Evolutionary conservation across 257 asterid genomes (phyloP).

Genomic region (Coffea eugenioides): DNA sequence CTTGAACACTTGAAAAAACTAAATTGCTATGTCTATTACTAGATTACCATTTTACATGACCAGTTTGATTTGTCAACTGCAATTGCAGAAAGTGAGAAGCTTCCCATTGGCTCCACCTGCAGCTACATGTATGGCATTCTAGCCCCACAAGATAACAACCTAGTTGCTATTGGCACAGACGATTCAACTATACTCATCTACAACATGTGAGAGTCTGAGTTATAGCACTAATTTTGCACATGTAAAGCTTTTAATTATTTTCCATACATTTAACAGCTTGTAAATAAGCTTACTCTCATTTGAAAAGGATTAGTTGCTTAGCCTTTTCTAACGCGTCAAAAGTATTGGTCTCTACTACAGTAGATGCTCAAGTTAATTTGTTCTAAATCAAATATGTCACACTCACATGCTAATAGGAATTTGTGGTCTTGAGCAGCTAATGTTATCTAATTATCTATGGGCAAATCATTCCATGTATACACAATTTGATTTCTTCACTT

Average conservation of each 20-base stretch:
- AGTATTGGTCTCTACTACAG: slow-evolving; percentile 15
- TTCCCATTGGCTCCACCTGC: slow-evolving; percentile 47
- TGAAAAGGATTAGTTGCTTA: slow-evolving; percentile 33
- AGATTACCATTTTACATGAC: not conserved
- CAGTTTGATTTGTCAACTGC: not conserved
- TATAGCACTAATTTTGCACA: slow-evolving; percentile 11
- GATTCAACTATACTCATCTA: slow-evolving; percentile 58
- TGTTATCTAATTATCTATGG: too few species aligned
- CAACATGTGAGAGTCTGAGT: slow-evolving; percentile 55
- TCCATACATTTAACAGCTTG: slow-evolving; percentile 33
- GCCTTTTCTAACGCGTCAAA: slow-evolving; percentile 10
- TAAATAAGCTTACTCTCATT: slow-evolving; percentile 55
- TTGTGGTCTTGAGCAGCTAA: too few species aligned
- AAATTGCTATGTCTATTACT: not conserved
- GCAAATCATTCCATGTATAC: not conserved
- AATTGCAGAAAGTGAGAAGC: slow-evolving; percentile 13
- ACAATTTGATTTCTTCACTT: not conserved
- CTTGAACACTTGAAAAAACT: not conserved
- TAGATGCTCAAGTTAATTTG: slow-evolving; percentile 18
- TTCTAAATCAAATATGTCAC: not conserved
- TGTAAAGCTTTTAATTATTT: not conserved
- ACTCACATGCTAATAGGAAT: too few species aligned
- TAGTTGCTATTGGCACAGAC: slow-evolving; percentile 61
- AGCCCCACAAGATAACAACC: slow-evolving; percentile 61
- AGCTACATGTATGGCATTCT: slow-evolving; percentile 58